phyloP scores from a whole-genome alignment of 176 grass and related monocot genomes.

The Leersia perrieri region DNA sequence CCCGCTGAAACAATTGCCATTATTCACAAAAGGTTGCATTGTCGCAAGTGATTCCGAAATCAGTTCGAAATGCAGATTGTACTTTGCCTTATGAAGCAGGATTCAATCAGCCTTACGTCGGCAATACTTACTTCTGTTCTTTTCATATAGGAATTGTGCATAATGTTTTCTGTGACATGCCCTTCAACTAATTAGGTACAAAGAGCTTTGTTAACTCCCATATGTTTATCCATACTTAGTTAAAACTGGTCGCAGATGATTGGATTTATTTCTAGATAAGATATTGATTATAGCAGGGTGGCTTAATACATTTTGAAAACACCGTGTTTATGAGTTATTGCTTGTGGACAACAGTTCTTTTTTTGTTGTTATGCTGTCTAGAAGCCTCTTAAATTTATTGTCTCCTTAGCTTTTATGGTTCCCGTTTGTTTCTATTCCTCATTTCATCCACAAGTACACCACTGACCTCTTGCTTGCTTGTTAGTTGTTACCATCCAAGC shows the following conservation, averaged over 20 bases:
- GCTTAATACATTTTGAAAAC: not conserved
- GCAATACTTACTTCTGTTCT: not conserved
- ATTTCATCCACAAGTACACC: not conserved
- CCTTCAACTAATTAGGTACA: not conserved
- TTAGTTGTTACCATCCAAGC: not conserved
- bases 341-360: not conserved
- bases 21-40: not conserved
- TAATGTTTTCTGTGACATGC: not conserved
- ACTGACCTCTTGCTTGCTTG: not conserved
- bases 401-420: slow-evolving; percentile 2
- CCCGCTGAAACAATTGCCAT: not conserved
- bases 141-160: not conserved
- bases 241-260: not conserved
- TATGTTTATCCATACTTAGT: not conserved
- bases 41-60: not conserved
- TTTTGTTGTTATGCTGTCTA: not conserved
- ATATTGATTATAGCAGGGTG: not conserved
- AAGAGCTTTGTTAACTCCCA: not conserved
- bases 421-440: not conserved
- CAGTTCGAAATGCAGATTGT: not conserved
- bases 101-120: not conserved
- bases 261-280: not conserved
- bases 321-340: not conserved
- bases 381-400: not conserved
- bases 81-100: not conserved